These are phyloP conservation scores for Nothopassalora personata DNA, from an alignment of 2,329 filamentous ascomycete species.

Conservation along the genomic window DNA sequence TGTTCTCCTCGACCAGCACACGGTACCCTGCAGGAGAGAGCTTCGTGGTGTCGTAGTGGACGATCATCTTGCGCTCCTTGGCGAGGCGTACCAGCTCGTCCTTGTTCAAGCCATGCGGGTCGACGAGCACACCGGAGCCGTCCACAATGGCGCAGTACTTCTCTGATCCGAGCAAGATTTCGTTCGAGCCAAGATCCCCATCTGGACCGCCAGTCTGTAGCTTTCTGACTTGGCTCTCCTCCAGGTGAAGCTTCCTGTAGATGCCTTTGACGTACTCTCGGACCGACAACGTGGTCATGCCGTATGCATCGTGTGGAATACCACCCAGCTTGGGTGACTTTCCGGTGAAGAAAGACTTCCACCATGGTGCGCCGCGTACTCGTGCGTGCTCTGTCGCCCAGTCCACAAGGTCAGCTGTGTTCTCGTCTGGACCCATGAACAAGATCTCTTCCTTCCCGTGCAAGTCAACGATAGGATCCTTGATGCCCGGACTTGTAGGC, in stretches of 20 bases:
- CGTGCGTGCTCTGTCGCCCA: constrained; percentile 98
- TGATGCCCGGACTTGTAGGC: constrained; percentile 89
- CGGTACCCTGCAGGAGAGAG: constrained; percentile 85
- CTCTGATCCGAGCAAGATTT: constrained; percentile 92
- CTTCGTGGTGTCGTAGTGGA: constrained; percentile 76
- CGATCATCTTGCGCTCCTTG: constrained; percentile 82
- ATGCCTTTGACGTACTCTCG: constrained; percentile 95
- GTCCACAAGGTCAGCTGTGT: constrained; percentile 92
- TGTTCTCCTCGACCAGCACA: constrained; percentile 84
- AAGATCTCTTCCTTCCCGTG: constrained; percentile 94
- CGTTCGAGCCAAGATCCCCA: constrained; percentile 93
- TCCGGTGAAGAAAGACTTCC: constrained; percentile 99
- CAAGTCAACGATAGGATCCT: constrained; percentile 94
- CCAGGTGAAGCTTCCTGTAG: constrained; percentile 90
- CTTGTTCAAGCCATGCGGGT: constrained; percentile 82
- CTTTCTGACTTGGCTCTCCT: constrained; percentile 79
- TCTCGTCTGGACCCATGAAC: constrained; percentile 98
- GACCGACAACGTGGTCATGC: constrained; percentile 96
- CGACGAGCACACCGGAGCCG: constrained; percentile 87
- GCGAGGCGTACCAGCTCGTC: constrained; percentile 79
- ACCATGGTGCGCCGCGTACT: constrained; percentile 84
- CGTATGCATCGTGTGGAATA: constrained; percentile 92
- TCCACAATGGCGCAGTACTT: constrained; percentile 96
- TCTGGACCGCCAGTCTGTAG: constrained; percentile 97
- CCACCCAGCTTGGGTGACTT: constrained; percentile 94